phyloP scores from a whole-genome alignment of 371 early-diverging fungal genomes.

The Cokeromyces recurvatus region DNA sequence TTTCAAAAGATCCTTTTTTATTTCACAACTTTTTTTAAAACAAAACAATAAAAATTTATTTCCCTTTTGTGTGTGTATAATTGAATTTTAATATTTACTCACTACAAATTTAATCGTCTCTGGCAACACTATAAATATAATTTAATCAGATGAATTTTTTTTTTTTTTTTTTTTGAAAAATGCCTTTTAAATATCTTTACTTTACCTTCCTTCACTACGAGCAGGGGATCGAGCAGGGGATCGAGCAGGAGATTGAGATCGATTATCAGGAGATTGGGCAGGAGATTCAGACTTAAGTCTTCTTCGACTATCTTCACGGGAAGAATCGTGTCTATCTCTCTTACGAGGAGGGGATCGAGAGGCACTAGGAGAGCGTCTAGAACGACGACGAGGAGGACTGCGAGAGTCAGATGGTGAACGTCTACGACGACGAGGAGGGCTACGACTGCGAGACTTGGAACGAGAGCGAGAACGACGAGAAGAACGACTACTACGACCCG shows the following conservation, averaged over 20 bases:
- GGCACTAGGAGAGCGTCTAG: constrained; percentile 26
- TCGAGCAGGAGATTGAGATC: constrained; percentile 6
- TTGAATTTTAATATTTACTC: too few relatives aligned
- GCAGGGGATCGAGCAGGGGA: constrained; percentile 22
- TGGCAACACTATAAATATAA: constrained; percentile 6
- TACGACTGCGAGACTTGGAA: constrained; percentile 34
- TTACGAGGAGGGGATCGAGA: constrained; percentile 38
- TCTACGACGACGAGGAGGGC: constrained; percentile 38
- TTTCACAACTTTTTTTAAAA: not conserved
- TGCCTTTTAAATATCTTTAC: not conserved
- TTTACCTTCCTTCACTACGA: constrained; percentile 26
- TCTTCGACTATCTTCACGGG: constrained; percentile 29
- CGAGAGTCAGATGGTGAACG: constrained; percentile 32
- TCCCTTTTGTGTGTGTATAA: too few relatives aligned
- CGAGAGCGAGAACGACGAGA: constrained; percentile 33
- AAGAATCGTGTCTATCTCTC: constrained; percentile 38
- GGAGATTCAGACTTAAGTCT: too few relatives aligned
- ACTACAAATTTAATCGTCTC: constrained; percentile 19
- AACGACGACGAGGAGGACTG: constrained; percentile 26
- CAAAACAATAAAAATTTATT: constrained; percentile 1
- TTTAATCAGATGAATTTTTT: too few relatives aligned
- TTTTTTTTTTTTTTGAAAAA: too few relatives aligned
- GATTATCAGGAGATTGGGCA: too few relatives aligned
- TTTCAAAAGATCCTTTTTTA: constrained; percentile 1
- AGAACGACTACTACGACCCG: constrained; percentile 26